Percentiles rank a stretch among this genome's conserved stretches.
Evolutionary conservation across 2,329 filamentous ascomycete species (phyloP).

Genomic region (Cladorrhinum sp.): DNA sequence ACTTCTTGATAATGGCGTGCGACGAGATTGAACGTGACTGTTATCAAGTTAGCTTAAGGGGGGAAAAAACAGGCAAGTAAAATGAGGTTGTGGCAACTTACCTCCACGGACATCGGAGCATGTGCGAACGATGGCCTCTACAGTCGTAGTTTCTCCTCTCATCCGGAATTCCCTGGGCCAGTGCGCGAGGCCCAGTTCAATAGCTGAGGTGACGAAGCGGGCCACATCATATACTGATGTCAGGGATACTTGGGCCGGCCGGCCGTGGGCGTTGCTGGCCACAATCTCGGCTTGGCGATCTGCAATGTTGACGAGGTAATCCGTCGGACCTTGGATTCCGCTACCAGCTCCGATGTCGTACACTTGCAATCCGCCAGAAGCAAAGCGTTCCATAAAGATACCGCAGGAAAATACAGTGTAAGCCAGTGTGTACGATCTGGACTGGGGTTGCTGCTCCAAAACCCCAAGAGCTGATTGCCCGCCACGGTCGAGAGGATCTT

Average conservation of each 20-base stretch:
- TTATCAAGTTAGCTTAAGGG: conserved; percentile 25
- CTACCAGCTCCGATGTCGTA: conserved; percentile 58
- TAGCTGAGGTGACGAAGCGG: conserved; percentile 65
- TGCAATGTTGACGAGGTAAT: conserved; percentile 64
- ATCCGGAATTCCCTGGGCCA: conserved; percentile 71
- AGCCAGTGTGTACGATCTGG: conserved; percentile 51
- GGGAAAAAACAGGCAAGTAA: conserved; percentile 3
- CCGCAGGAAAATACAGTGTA: conserved; percentile 73
- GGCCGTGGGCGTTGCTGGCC: conserved; percentile 48
- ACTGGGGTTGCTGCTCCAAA: conserved; percentile 51
- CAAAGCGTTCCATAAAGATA: conserved; percentile 72
- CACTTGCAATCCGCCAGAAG: conserved; percentile 60
- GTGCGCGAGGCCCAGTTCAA: conserved; percentile 55
- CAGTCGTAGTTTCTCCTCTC: conserved; percentile 61
- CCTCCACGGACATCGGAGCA: conserved; percentile 50
- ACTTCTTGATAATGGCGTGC: conserved; percentile 41
- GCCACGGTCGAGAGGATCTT: conserved; percentile 60
- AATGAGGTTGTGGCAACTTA: conserved; percentile 29
- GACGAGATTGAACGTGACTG: conserved; percentile 41
- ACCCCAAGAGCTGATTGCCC: conserved; percentile 54
- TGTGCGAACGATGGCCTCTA: conserved; percentile 55
- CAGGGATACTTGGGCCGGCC: conserved; percentile 58
- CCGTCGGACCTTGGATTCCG: conserved; percentile 54
- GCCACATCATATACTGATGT: conserved; percentile 69
- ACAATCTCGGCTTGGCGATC: conserved; percentile 58